Percentiles rank a stretch among this genome's conserved stretches.
These are phyloP conservation scores for Parastagonospora avenae DNA, from an alignment of 2,329 filamentous ascomycete species.

Conservation along the genomic window DNA sequence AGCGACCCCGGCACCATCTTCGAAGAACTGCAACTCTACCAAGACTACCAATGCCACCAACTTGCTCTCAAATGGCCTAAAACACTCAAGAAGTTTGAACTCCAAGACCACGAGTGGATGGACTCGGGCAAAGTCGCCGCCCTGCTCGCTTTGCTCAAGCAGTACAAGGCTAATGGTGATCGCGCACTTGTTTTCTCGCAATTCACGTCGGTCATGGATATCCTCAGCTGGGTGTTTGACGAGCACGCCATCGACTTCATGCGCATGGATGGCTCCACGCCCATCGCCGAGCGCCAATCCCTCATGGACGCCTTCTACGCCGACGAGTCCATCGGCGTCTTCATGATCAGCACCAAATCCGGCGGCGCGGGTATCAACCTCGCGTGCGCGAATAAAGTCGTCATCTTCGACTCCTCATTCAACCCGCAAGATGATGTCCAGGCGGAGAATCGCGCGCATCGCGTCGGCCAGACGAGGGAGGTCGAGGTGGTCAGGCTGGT, in stretches of 20 bases:
- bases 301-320: conserved; percentile 86
- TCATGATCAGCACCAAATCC: conserved; percentile 89
- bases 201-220: conserved; percentile 89
- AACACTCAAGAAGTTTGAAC: conserved; percentile 60
- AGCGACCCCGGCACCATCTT: conserved; percentile 59
- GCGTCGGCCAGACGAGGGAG: conserved; percentile 86
- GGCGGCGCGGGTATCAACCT: conserved; percentile 98
- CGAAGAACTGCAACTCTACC: conserved; percentile 60
- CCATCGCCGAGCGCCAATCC: conserved; percentile 80
- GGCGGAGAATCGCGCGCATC: conserved; percentile 94
- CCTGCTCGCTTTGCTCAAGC: conserved; percentile 73
- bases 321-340: conserved; percentile 79
- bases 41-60: conserved; percentile 66
- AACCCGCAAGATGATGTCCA: conserved; percentile 99
- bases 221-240: conserved; percentile 81
- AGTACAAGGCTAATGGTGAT: conserved; percentile 80
- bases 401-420: conserved; percentile 97
- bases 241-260: conserved; percentile 75
- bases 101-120: conserved; percentile 69
- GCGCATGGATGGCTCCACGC: conserved; percentile 84
- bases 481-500: conserved; percentile 91
- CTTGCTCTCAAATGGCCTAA: conserved; percentile 60
- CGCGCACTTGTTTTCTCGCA: conserved; percentile 90
- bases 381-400: conserved; percentile 93
- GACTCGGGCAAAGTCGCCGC: conserved; percentile 84